These are phyloP conservation scores for Macrotyloma uniflorum DNA, from an alignment of 306 rosid species.

Conservation along the genomic window DNA sequence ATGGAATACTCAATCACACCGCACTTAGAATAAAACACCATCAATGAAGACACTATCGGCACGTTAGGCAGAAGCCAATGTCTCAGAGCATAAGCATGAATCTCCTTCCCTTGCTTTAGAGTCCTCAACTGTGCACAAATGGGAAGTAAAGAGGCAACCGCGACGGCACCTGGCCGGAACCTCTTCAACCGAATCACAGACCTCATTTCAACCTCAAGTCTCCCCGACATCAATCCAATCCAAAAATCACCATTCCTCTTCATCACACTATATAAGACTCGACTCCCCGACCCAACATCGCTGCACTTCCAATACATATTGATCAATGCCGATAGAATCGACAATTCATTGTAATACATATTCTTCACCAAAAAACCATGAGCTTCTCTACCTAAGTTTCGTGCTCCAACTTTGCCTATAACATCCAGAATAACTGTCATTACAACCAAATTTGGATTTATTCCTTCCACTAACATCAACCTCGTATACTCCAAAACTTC, in stretches of 20 bases:
- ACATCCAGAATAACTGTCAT: constrained; percentile 57
- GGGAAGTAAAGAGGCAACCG: constrained; percentile 64
- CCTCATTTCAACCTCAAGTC: constrained; percentile 66
- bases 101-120: constrained; percentile 67
- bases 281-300: constrained; percentile 63
- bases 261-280: constrained; percentile 55
- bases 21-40: constrained; percentile 79
- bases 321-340: constrained; percentile 64
- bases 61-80: constrained; percentile 64
- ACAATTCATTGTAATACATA: constrained; percentile 47
- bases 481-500: constrained; percentile 62
- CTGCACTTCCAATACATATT: constrained; percentile 86
- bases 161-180: constrained; percentile 58
- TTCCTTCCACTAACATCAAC: constrained; percentile 60
- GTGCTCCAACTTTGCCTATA: constrained; percentile 54
- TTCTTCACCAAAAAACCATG: constrained; percentile 72
- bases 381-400: constrained; percentile 60
- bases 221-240: constrained; percentile 75
- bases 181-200: constrained; percentile 77
- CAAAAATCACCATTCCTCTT: constrained; percentile 66
- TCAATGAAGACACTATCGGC: constrained; percentile 62
- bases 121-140: constrained; percentile 70
- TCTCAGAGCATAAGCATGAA: constrained; percentile 76
- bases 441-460: constrained; percentile 56
- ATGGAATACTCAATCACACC: constrained; percentile 56